Evolutionary conservation across 352 stramenopile species (phyloP).

Genomic region (Phytophthora lateralis): DNA sequence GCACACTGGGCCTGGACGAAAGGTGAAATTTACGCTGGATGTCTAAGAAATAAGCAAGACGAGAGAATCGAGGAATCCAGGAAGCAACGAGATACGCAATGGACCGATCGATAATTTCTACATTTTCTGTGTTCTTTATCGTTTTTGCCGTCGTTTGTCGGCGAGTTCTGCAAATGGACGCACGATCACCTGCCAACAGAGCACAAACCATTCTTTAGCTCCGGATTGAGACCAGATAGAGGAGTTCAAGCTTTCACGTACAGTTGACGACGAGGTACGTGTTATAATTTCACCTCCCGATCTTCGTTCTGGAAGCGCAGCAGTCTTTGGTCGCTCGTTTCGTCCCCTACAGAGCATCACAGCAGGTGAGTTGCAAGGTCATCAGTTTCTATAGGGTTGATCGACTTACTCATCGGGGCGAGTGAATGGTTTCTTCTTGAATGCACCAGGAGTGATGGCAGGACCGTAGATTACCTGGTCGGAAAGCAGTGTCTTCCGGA

Average conservation of each 20-base stretch:
- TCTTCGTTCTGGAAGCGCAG: constrained; percentile 28
- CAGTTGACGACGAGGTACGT: constrained; percentile 46
- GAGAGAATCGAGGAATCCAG: constrained; percentile 2
- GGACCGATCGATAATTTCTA: background rate
- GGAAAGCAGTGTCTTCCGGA: constrained; percentile 51
- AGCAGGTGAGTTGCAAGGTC: background rate
- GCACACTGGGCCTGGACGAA: constrained; percentile 32
- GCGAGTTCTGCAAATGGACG: constrained; percentile 55
- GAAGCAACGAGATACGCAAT: background rate
- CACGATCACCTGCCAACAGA: constrained; percentile 49
- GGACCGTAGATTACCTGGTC: constrained; percentile 73
- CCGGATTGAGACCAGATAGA: background rate
- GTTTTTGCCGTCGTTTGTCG: constrained; percentile 24
- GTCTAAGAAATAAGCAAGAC: constrained; percentile 29
- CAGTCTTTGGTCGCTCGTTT: constrained; percentile 39
- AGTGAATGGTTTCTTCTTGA: constrained; percentile 25
- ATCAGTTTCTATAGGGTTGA: background rate
- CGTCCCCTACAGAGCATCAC: constrained; percentile 7
- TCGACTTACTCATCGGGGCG: constrained; percentile 30
- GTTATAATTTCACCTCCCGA: constrained; percentile 55
- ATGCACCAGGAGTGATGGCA: constrained; percentile 56
- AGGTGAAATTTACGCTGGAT: constrained; percentile 68
- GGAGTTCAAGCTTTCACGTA: constrained; percentile 14
- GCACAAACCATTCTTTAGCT: background rate
- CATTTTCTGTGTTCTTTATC: constrained; percentile 5